These are phyloP conservation scores for Saccharomycopsis microspora DNA, from an alignment of 805 yeast genomes.

Conservation along the genomic window DNA sequence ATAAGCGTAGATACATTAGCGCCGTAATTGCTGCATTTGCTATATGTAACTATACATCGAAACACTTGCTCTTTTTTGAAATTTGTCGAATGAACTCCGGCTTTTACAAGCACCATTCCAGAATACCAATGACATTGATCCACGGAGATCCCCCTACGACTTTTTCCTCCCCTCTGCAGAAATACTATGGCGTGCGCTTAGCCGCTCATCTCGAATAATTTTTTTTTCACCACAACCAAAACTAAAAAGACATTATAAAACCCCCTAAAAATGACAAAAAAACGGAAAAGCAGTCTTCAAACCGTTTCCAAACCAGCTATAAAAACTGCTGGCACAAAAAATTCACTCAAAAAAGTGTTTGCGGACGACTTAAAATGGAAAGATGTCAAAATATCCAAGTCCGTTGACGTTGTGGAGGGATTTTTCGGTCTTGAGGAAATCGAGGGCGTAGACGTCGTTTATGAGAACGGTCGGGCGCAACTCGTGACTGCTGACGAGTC, in stretches of 20 bases:
- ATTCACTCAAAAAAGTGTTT: conserved; percentile 29
- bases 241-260: not conserved
- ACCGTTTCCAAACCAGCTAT: not conserved
- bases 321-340: not conserved
- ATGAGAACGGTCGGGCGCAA: conserved; percentile 55
- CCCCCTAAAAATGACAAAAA: not conserved
- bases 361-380: conserved; percentile 62
- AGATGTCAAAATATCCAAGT: conserved; percentile 70
- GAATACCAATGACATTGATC: no score
- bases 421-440: conserved; percentile 89
- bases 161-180: no score
- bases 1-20: no score
- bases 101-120: no score
- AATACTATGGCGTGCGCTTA: no score
- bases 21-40: no score
- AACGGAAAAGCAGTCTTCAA: not conserved
- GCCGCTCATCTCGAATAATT: no score
- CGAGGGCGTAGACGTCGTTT: conserved; percentile 81
- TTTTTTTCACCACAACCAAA: no score
- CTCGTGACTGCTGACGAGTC: conserved; percentile 35
- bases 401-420: conserved; percentile 79
- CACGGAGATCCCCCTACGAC: no score
- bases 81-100: no score
- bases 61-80: no score
- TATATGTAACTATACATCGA: no score